Conservation (phyloP, 768 basidiomycete species). For the Boletus reticuloceps region DNA sequence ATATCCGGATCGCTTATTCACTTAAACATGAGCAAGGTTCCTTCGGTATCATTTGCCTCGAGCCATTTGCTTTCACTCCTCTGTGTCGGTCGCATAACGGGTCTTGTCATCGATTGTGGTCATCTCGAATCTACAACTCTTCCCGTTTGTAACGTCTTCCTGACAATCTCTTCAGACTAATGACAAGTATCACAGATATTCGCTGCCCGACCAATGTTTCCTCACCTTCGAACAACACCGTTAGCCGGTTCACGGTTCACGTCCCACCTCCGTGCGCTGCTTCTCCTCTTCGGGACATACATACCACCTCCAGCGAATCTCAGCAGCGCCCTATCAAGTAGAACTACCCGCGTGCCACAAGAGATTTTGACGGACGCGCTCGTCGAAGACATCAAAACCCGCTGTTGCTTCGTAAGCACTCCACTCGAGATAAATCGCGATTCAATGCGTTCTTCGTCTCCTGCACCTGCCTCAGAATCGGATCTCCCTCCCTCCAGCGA, state of each 20-base stretch:
- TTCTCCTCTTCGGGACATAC: slow-evolving; percentile 82
- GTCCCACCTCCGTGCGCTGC: slow-evolving; percentile 73
- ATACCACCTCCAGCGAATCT: slow-evolving; percentile 77
- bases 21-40: slow-evolving; percentile 54
- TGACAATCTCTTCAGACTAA: neutral
- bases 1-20: neutral
- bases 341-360: slow-evolving; percentile 66
- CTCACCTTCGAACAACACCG: slow-evolving; percentile 80
- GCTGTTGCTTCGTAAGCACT: slow-evolving; percentile 84
- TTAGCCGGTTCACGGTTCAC: slow-evolving; percentile 82
- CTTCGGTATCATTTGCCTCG: slow-evolving; percentile 90
- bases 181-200: slow-evolving; percentile 64
- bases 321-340: slow-evolving; percentile 58
- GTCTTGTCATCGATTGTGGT: slow-evolving; percentile 91
- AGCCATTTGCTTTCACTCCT: slow-evolving; percentile 84
- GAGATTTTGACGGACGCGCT: slow-evolving; percentile 77
- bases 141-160: slow-evolving; percentile 55
- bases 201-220: slow-evolving; percentile 82
- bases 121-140: slow-evolving; percentile 86
- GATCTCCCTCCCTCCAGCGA: slow-evolving; percentile 52
- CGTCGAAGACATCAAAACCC: slow-evolving; percentile 88
- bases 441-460: slow-evolving; percentile 33
- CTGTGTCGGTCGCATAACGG: slow-evolving; percentile 86
- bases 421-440: slow-evolving; percentile 41
- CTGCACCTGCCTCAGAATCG: slow-evolving; percentile 33